Evolutionary conservation across 352 stramenopile genomes (phyloP).

Genomic region (Phytophthora fragariae): DNA sequence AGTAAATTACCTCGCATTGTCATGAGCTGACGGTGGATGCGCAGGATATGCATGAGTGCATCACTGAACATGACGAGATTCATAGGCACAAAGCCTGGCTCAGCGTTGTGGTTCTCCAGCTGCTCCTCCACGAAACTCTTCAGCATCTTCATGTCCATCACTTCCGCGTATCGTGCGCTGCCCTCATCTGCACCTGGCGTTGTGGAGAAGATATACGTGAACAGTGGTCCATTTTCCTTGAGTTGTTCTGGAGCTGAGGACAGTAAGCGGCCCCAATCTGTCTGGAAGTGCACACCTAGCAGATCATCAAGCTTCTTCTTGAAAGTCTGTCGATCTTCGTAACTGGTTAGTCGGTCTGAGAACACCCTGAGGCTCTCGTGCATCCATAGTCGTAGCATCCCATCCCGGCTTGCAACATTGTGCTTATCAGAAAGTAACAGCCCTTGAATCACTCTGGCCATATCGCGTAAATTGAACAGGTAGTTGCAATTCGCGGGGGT

Average conservation of each 20-base stretch:
- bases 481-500: slow-evolving; percentile 92
- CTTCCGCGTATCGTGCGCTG: slow-evolving; percentile 73
- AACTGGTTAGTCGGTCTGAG: slow-evolving; percentile 90
- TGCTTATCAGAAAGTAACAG: slow-evolving; percentile 81
- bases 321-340: slow-evolving; percentile 91
- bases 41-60: slow-evolving; percentile 90
- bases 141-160: slow-evolving; percentile 87
- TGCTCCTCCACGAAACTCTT: slow-evolving; percentile 92
- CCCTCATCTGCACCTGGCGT: slow-evolving; percentile 37
- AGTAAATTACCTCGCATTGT: slow-evolving; percentile 92
- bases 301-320: slow-evolving; percentile 88
- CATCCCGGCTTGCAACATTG: slow-evolving; percentile 72
- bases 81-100: slow-evolving; percentile 89
- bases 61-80: slow-evolving; percentile 93
- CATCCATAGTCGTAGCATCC: slow-evolving; percentile 88
- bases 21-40: slow-evolving; percentile 92
- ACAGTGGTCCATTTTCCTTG: slow-evolving; percentile 84
- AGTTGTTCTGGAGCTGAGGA: slow-evolving; percentile 63
- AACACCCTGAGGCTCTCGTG: slow-evolving; percentile 93
- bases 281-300: slow-evolving; percentile 79
- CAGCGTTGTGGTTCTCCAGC: slow-evolving; percentile 92
- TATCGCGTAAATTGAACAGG: slow-evolving; percentile 90
- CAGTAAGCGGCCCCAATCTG: slow-evolving; percentile 76
- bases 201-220: slow-evolving; percentile 81
- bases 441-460: slow-evolving; percentile 90